phyloP scores from a whole-genome alignment of 306 rosid genomes.

The Vigna trinervia region DNA sequence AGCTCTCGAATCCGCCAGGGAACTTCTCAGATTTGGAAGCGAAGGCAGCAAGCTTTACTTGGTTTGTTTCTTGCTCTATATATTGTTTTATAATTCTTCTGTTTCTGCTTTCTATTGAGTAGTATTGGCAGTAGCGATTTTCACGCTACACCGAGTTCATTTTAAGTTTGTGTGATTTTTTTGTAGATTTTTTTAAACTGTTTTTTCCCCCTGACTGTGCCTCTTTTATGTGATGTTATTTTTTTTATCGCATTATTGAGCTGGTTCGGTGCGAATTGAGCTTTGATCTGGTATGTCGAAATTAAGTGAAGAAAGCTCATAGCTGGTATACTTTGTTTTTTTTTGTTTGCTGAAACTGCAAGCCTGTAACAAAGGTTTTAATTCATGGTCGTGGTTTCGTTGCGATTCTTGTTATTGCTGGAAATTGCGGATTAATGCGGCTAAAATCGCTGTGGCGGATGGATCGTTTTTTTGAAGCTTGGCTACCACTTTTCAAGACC shows the following conservation, averaged over 20 bases:
- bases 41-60: conserved; percentile 90
- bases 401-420: neutral
- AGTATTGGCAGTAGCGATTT: neutral
- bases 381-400: neutral
- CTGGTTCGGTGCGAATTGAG: conserved; percentile 27
- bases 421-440: neutral
- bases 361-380: neutral
- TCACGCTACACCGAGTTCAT: neutral
- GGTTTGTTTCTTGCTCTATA: conserved; percentile 58
- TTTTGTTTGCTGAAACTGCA: conserved; percentile 17
- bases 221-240: conserved; percentile 15
- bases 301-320: neutral
- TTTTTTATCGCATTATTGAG: conserved; percentile 18
- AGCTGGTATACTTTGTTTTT: neutral
- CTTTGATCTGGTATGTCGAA: neutral
- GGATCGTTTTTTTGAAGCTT: neutral
- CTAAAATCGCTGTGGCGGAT: neutral
- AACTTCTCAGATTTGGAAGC: conserved; percentile 78
- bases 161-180: neutral
- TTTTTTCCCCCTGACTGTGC: neutral
- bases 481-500: neutral
- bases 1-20: conserved; percentile 73
- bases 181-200: neutral
- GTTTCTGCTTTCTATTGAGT: conserved; percentile 11
- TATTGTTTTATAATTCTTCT: neutral